Evolutionary conservation across 331 rosid species (phyloP), one percentile per base, ranked within the genome.

Genomic region (Arachis monticola): DNA sequence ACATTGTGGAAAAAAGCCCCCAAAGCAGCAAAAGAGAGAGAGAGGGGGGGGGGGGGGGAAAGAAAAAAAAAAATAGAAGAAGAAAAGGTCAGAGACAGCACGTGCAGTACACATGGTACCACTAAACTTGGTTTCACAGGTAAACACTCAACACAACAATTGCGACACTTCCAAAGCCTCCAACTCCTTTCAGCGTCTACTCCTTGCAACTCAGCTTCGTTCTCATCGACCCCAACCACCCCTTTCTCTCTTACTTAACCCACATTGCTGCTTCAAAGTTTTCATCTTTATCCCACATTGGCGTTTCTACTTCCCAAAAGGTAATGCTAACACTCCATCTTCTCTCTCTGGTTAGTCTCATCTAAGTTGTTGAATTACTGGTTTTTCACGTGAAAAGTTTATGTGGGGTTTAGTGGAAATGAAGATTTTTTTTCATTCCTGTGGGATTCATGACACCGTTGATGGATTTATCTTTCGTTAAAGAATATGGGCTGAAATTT

Each of bases 261-360:
- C 9, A 31, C 14, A 44, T 22, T 42, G 1, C 41, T 22, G 12
- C 7, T 45, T 44, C 58, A 44, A 69, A 51, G 31, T 35, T 60
- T 51, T 64, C 50, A 62, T 30, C 46, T 60, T 60, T 56, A 70
- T 42, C 6, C 12, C 77, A 72, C 82, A 72, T 83, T 83, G 70
- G 66, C 74, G 14, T 51, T 51, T 60, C 59, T 5, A 60, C 48
- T 32, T 4, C 53, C 44, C 9, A 51, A 30, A 10, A 57, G 82
- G 82, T 72, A 46, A 53, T 8, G 40, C 60, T 72, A 52, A 13
- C 47, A 53, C 59, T n/a, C 17, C 53, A 9, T 58, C 27, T 11
- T 48, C 12, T 48, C 12, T 48, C 12, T 10, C 17, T 9, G 12
- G 0, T 50, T 80, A 0, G 5, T 59, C 31, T 6, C 64, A 10